Conservation (phyloP, 176 grass and related monocot genomes). For the Urochloa ruziziensis region DNA sequence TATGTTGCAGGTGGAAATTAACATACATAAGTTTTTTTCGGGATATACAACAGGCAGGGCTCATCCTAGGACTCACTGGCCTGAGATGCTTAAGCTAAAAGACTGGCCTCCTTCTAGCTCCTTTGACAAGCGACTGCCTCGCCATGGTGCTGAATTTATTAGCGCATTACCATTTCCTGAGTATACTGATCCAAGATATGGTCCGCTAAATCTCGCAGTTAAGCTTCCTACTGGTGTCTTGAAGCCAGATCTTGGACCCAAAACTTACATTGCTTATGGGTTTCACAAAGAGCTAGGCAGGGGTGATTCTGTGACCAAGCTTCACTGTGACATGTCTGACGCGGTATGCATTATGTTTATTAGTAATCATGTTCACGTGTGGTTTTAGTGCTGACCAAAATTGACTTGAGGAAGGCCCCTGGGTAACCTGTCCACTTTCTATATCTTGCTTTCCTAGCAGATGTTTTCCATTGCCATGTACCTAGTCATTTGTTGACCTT, state of each 20-base stretch:
- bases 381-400: background rate
- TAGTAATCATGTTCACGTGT: background rate
- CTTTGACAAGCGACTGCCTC: conserved; percentile 73
- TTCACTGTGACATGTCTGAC: conserved; percentile 81
- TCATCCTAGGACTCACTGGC: conserved; percentile 46
- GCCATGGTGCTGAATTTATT: conserved; percentile 83
- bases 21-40: conserved; percentile 53
- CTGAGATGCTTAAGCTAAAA: conserved; percentile 73
- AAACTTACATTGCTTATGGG: conserved; percentile 80
- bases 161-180: conserved; percentile 83
- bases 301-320: conserved; percentile 86
- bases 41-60: conserved; percentile 50
- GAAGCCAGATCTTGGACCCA: conserved; percentile 78
- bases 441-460: conserved; percentile 1
- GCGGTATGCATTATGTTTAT: conserved; percentile 44
- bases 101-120: conserved; percentile 74
- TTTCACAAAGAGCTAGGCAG: conserved; percentile 62
- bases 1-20: conserved; percentile 65
- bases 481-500: background rate
- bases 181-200: conserved; percentile 73
- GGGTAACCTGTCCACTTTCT: background rate
- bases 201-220: conserved; percentile 72
- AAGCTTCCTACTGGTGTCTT: conserved; percentile 54
- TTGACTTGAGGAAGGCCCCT: background rate
- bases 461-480: background rate